Base-by-base conservation (phyloP, 805 yeast species). In the Blastobotrys mokoenaii region DNA sequence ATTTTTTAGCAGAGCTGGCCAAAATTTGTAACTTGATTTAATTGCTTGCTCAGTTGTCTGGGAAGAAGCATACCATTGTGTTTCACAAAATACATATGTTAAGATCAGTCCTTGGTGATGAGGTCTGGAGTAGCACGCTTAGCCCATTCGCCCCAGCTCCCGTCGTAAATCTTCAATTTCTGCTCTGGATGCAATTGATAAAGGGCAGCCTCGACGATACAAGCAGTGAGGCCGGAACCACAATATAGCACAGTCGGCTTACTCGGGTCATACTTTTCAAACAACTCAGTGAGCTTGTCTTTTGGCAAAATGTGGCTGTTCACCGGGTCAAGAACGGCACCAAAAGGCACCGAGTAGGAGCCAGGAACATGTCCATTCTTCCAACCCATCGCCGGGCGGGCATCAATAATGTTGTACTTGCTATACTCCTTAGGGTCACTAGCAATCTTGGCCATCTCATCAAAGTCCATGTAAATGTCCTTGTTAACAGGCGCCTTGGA, bases 211-310 rank as follows among this genome's bases (percentile, higher is more conserved):
- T 84, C 82, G 39, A 90, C 72, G 35, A 93, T 79, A 51, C 90
- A 86, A 0, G 97, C 97, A 9, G 97, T 82, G 41, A 93, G 97
- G 39, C 97, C 98, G 0, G 97, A 82, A 22, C 97, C 98, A 61
- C 98, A 93, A 85, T 85, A 78, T 33, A 83, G 84, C 41, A 93
- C 78, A 14, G 84, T 78, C 11, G 86, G 89, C 56, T 82, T 81
- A n/a, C 69, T 63, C 3, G 61, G 58, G 47, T 68, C 67, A 3
- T 14, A 8, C 27, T 35, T 20, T 2, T 12, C 40, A 29, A 54
- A 56, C 51, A 88, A 73, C 9, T 78, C 61, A 11, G 64, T 57
- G 3, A 60, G 47, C 34, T 90, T 58, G 38, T 74, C 77, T 9
- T 62, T 67, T 7, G 67, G 58, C 2, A 73, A 55, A 55, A 72